Percentiles rank a stretch among this genome's conserved stretches.
These are phyloP conservation scores for Tolypocladium tundrense DNA, from an alignment of 2,329 filamentous ascomycete species.

Conservation along the genomic window DNA sequence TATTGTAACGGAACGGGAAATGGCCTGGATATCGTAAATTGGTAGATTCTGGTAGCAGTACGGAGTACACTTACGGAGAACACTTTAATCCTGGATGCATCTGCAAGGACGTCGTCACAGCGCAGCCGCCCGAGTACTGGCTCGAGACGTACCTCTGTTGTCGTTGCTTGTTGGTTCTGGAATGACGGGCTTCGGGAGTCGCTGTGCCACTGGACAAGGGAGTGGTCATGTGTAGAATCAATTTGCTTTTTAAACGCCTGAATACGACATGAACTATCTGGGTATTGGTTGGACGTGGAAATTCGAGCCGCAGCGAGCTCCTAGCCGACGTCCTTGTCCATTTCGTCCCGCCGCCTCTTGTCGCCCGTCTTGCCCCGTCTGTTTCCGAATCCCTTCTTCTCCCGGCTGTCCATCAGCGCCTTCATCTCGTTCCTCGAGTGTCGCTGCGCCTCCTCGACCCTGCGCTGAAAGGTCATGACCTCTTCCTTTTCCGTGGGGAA, in stretches of 20 bases:
- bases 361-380: constrained; percentile 26
- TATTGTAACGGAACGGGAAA: not conserved
- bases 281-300: not conserved
- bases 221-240: not conserved
- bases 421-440: constrained; percentile 76
- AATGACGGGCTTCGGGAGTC: not conserved
- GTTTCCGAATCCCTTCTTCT: constrained; percentile 39
- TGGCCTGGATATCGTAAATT: not conserved
- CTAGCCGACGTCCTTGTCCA: constrained; percentile 68
- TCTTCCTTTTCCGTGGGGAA: constrained; percentile 68
- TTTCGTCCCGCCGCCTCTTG: constrained; percentile 45
- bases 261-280: not conserved
- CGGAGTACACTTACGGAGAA: not conserved
- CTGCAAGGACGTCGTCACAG: too few species aligned
- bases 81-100: not conserved
- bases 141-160: not conserved
- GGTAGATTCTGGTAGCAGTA: not conserved
- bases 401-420: constrained; percentile 59
- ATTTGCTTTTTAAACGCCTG: not conserved
- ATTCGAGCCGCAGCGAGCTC: not conserved
- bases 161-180: not conserved
- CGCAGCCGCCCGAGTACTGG: too few species aligned
- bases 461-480: constrained; percentile 67
- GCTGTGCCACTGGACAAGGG: not conserved
- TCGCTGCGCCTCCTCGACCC: constrained; percentile 76